Evolutionary conservation across 2,329 filamentous ascomycete species (phyloP), one percentile per base, ranked within the genome.

Genomic region (Atkinsonella texensis): DNA sequence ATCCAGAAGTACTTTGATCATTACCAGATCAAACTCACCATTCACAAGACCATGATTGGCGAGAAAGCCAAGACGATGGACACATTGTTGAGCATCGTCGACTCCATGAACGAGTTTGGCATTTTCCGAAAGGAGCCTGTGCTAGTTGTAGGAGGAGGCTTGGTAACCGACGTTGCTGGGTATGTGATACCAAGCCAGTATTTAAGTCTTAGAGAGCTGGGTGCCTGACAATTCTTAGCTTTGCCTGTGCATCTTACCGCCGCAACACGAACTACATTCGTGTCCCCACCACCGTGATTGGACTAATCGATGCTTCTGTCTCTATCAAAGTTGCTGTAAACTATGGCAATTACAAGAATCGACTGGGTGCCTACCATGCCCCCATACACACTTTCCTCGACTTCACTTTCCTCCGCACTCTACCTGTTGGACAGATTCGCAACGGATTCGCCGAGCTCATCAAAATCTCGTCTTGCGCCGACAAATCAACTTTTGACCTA

Each of bases 301-400:
- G 84, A 10, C 72, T 88, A 46, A 87, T 87, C 54, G 84, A 88
- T 61, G 84, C 84, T 3, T 85, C 81, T 17, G 84, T 87, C 48
- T 84, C 80, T 38, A 87, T 87, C 72, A 87, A 87, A 63, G 84
- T 87, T n/a, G 84, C 81, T 12, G 83, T 87, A 60, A 87, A 87
- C 70, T 86, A 87, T 60, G 83, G 81, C 63, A 80, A 82, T 64
- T 85, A 86, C 72, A 87, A 87, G 74, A 87, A 87, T 68, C 74
- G 83, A 12, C 75, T 87, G 0, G 83, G 83, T 31, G 84, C 83
- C 4, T 87, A 87, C 63, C 84, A 87, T 60, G 83, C 84, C 0
- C 84, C 84, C 0, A 74, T 80, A 46, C 80, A 84, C 62, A 87
- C 84, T 0, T 86, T 87, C 70, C 75, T 87, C 45, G 84, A 87